Base-by-base conservation (phyloP, 2,329 filamentous ascomycete species). In the Talaromyces funiculosus region DNA sequence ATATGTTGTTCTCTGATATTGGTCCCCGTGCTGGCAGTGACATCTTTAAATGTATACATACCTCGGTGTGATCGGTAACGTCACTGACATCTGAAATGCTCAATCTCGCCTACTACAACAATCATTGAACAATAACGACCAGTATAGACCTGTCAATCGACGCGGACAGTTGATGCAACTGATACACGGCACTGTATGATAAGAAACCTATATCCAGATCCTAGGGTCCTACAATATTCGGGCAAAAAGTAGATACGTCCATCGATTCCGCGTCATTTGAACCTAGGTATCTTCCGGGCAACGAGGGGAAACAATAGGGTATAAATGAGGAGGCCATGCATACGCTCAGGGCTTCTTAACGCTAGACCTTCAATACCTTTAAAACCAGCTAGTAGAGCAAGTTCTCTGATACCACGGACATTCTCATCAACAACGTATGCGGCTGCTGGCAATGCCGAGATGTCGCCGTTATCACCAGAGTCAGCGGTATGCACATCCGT, bases 401-500 rank as follows among this genome's bases (percentile, higher is more conserved):
- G 20, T 37, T 26, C 42, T 54, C 45, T 29, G 20, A 16, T n/a
- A 37, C n/a, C 56, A 9, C 26, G 33, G 10, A 14, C 7, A 33
- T 51, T 49, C 5, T 56, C 35, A 12, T 61, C 42, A 16, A 49
- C 33, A 31, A 12, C 6, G 29, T 35, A 37, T 47, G 38, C 29
- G 35, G 31, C 54, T 45, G 14, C 18, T 24, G 33, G 24, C 18
- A 60, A 18, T 26, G 3, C 33, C 22, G 33, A 40, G 6, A 61
- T 61, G 59, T 45, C 59, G 33, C 59, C 38, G 8, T 35, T 61
- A 51, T 61, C 59, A 20, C 59, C 51, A 12, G 62, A 62, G 26
- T 65, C 66, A 45, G 59, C 60, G 64, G 66, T 67, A 53, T 47
- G 64, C 64, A 35, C 37, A 31, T 16, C 24, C 7, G 12, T 26